Conservation (phyloP, 352 stramenopile genomes). For the Pythium periplocum region DNA sequence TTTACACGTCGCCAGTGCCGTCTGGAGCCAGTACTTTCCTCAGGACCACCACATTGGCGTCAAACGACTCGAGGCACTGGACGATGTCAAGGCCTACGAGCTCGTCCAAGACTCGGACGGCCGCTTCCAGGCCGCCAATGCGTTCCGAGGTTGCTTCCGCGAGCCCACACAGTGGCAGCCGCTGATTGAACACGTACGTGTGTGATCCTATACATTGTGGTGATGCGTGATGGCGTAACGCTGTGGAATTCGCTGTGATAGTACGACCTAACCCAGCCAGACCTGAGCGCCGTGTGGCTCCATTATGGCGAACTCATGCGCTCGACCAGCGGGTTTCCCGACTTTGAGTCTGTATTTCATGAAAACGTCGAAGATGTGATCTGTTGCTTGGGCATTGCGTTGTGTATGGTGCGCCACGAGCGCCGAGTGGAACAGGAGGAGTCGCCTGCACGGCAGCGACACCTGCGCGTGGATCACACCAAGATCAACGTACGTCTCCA, state of each 20-base stretch:
- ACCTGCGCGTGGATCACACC: conserved; percentile 21
- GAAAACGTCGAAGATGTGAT: conserved; percentile 25
- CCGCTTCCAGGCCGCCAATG: conserved; percentile 24
- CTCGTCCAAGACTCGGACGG: conserved; percentile 24
- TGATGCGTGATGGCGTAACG: background rate
- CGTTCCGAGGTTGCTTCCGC: conserved; percentile 25
- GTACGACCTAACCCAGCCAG: conserved; percentile 24
- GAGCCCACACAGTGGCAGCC: conserved; percentile 20
- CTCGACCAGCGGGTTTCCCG: conserved; percentile 14
- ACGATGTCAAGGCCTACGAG: conserved; percentile 19
- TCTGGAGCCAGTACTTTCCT: conserved; percentile 78
- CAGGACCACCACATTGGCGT: conserved; percentile 47
- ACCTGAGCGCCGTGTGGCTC: conserved; percentile 22
- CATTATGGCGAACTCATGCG: conserved; percentile 25
- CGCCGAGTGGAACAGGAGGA: conserved; percentile 28
- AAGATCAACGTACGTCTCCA: conserved; percentile 40
- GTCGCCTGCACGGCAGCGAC: conserved; percentile 16
- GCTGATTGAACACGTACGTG: conserved; percentile 22
- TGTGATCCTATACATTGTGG: background rate
- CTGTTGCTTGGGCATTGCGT: conserved; percentile 26
- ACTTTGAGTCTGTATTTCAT: conserved; percentile 24
- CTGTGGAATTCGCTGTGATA: conserved; percentile 1
- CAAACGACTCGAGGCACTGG: conserved; percentile 12
- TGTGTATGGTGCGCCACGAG: conserved; percentile 29
- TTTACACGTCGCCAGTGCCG: conserved; percentile 42